Conservation (phyloP, 371 early-diverging fungal genomes). For the Mortierella sp. region DNA sequence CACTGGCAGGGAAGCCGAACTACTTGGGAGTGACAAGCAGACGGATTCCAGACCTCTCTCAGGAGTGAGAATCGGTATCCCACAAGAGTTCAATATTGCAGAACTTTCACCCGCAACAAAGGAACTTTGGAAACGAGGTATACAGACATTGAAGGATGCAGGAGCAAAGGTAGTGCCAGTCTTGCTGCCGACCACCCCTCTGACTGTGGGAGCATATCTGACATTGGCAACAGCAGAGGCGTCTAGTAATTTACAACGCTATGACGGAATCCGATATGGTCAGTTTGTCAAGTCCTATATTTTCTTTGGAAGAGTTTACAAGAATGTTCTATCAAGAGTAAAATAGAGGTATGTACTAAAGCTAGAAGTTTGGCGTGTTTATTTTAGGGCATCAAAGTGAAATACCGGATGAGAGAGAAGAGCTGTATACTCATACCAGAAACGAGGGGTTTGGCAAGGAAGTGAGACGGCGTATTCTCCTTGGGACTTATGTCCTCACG, state of each 20-base stretch:
- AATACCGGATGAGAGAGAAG: conserved; percentile 33
- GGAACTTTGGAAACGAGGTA: conserved; percentile 73
- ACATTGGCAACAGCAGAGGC: conserved; percentile 94
- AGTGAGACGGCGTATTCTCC: conserved; percentile 84
- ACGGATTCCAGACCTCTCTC: conserved; percentile 53
- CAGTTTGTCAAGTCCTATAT: neutral
- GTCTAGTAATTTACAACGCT: conserved; percentile 90
- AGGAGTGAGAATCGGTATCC: conserved; percentile 81
- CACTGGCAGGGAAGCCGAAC: conserved; percentile 2
- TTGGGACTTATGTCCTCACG: conserved; percentile 89
- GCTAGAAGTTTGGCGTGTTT: neutral
- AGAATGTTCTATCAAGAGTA: too few relatives aligned
- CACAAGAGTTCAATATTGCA: conserved; percentile 76
- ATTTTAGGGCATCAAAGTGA: conserved; percentile 60
- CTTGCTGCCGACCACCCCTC: conserved; percentile 75
- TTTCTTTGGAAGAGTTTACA: neutral
- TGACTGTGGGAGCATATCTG: conserved; percentile 89
- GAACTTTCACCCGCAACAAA: conserved; percentile 70
- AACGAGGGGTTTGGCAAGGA: conserved; percentile 84
- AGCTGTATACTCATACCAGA: conserved; percentile 74
- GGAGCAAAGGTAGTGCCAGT: conserved; percentile 83
- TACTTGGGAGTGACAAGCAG: neutral
- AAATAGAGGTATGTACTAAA: neutral
- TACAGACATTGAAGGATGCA: conserved; percentile 62
- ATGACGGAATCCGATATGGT: conserved; percentile 92